Evolutionary conservation across 1,284 basidiomycete genomes (phyloP).

Genomic region (Microbotryum violaceum): DNA sequence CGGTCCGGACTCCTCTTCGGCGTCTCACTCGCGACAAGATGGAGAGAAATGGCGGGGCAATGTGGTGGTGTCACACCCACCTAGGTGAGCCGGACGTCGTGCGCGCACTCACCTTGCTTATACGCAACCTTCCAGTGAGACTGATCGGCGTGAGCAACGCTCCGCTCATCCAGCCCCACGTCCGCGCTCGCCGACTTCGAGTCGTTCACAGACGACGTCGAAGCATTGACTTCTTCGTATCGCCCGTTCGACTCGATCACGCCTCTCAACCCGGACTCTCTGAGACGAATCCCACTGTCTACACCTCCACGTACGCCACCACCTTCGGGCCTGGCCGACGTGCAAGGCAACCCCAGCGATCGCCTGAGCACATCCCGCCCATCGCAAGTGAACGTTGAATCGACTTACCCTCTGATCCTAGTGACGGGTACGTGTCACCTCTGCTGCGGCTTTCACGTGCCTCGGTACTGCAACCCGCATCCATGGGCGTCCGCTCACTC

Average conservation of each 20-base stretch:
- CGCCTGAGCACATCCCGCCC: neutral
- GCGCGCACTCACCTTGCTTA: neutral
- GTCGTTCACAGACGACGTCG: neutral
- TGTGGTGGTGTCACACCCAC: conserved; percentile 14
- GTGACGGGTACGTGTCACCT: conserved; percentile 5
- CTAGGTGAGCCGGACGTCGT: conserved; percentile 1
- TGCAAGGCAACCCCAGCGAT: neutral
- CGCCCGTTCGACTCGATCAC: conserved; percentile 6
- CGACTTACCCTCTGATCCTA: conserved; percentile 4
- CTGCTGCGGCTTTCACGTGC: neutral
- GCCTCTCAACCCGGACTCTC: conserved; percentile 4
- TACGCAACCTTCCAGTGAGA: neutral
- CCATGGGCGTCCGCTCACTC: neutral
- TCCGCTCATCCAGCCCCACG: neutral
- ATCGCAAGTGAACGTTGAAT: neutral
- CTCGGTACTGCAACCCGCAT: neutral
- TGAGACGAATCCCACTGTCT: conserved; percentile 11
- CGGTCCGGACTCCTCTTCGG: neutral
- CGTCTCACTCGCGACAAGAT: neutral
- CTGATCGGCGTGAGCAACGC: no score
- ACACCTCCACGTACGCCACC: conserved; percentile 14
- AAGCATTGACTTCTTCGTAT: conserved; percentile 1
- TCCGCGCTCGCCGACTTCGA: neutral
- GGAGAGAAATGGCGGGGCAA: conserved; percentile 3
- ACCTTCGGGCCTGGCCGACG: neutral